A percentile compares a stretch with the other conserved stretches of the same genome.
Conservation (phyloP, 495 filamentous ascomycete species). For the Alectoria sarmentosa region DNA sequence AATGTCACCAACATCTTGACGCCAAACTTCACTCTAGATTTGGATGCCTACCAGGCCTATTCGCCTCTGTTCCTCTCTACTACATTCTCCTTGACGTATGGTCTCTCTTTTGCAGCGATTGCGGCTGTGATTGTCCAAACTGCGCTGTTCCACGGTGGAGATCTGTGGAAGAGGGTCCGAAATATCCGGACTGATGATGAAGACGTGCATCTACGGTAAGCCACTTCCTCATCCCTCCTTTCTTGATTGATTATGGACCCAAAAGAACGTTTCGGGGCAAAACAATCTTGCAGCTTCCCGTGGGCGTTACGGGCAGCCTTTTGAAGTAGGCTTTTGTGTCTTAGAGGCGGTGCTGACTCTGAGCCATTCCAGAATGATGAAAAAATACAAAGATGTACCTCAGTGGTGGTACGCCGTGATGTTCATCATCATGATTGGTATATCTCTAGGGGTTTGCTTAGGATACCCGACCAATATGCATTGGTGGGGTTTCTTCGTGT, state of each 20-base stretch:
- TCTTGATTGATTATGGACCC: background rate
- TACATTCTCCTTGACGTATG: constrained; percentile 51
- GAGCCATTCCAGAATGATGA: constrained; percentile 42
- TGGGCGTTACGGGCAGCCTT: background rate
- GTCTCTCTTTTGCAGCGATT: constrained; percentile 53
- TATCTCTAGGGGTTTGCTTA: constrained; percentile 46
- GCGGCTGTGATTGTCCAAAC: constrained; percentile 49
- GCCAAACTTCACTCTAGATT: constrained; percentile 47
- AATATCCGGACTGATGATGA: constrained; percentile 48
- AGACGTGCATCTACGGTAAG: constrained; percentile 49
- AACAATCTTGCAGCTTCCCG: background rate
- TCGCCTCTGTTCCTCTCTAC: constrained; percentile 57
- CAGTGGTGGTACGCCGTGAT: constrained; percentile 56
- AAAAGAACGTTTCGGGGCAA: background rate
- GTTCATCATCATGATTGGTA: constrained; percentile 41
- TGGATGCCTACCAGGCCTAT: constrained; percentile 46
- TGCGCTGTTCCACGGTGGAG: constrained; percentile 47
- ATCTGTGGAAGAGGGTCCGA: constrained; percentile 46
- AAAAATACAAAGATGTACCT: constrained; percentile 50
- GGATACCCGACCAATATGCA: constrained; percentile 46
- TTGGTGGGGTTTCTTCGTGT: constrained; percentile 49
- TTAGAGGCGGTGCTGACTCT: background rate
- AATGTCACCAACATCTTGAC: constrained; percentile 48
- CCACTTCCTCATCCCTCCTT: background rate
- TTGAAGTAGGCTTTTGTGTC: background rate